Conservation (phyloP, 106 monocot species). For the Dactylorhiza incarnata region DNA sequence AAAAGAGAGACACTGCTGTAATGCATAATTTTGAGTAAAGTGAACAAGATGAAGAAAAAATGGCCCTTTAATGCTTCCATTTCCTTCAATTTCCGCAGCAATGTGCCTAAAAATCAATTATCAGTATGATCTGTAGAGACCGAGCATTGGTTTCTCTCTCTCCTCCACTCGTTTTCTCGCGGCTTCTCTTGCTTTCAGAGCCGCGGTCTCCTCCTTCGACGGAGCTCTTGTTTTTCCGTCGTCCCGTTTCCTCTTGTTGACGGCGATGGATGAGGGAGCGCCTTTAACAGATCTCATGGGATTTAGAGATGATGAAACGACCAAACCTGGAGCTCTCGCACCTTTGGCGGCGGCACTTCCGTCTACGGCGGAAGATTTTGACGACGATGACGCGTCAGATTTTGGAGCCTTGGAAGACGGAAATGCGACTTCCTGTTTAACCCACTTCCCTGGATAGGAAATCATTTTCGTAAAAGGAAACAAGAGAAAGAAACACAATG, state of each 20-base stretch:
- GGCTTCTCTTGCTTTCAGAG: conserved; percentile 65
- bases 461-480: background rate
- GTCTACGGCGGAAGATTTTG: conserved; percentile 9
- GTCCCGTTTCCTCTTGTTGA: conserved; percentile 64
- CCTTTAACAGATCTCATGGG: conserved; percentile 59
- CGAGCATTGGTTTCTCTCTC: conserved; percentile 63
- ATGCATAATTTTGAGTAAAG: too few species aligned
- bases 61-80: too few species aligned
- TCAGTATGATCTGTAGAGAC: conserved; percentile 48
- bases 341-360: conserved; percentile 25
- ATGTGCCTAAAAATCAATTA: background rate
- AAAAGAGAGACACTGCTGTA: too few species aligned
- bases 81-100: background rate
- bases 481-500: background rate
- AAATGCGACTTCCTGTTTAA: conserved; percentile 54
- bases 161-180: conserved; percentile 71
- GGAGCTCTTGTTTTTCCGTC: conserved; percentile 33
- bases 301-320: conserved; percentile 39
- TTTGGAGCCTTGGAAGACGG: conserved; percentile 22
- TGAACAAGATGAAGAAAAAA: too few species aligned
- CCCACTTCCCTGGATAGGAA: conserved; percentile 58
- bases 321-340: conserved; percentile 42
- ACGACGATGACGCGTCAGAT: conserved; percentile 15
- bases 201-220: conserved; percentile 60
- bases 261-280: conserved; percentile 60